Percentiles rank a stretch among this genome's conserved stretches.
Evolutionary conservation across 2,329 filamentous ascomycete species (phyloP).

Genomic region (Tothia fuscella): DNA sequence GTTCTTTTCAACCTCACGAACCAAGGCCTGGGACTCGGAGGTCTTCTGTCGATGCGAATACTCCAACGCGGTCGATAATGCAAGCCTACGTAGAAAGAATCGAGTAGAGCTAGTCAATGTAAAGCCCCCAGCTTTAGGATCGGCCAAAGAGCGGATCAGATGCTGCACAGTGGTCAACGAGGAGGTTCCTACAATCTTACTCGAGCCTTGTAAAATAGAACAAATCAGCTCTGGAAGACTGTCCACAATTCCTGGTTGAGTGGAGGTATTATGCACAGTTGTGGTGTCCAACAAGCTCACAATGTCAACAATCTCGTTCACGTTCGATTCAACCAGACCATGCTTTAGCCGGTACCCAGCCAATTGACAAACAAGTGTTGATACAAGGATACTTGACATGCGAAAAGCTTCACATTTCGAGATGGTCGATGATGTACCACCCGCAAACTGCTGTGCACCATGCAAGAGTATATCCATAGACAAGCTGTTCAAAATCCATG

Average conservation of each 20-base stretch:
- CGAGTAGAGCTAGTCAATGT: not conserved
- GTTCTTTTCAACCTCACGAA: not conserved
- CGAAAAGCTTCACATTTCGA: not conserved
- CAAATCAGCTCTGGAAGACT: constrained; percentile 8
- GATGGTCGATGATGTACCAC: not conserved
- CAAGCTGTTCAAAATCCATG: not conserved
- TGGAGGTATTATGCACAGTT: not conserved
- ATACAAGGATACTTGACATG: not conserved
- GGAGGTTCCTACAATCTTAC: not conserved
- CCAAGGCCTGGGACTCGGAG: not conserved
- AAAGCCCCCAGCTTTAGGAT: not conserved
- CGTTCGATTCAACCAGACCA: not conserved
- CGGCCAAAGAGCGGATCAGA: not conserved
- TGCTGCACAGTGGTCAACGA: not conserved
- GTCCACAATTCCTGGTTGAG: not conserved
- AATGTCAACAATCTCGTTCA: constrained; percentile 2
- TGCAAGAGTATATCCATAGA: constrained; percentile 2
- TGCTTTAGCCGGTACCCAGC: not conserved
- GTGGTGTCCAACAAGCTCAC: not conserved
- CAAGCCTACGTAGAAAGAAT: constrained; percentile 4
- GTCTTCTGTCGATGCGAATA: not conserved
- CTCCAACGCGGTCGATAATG: not conserved
- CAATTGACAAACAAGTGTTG: not conserved
- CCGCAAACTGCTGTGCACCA: not conserved
- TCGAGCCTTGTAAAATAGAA: not conserved